Percentiles rank a stretch among this genome's conserved stretches.
Evolutionary conservation across 2,329 filamentous ascomycete species (phyloP).

Genomic region (Microdochium nivale): DNA sequence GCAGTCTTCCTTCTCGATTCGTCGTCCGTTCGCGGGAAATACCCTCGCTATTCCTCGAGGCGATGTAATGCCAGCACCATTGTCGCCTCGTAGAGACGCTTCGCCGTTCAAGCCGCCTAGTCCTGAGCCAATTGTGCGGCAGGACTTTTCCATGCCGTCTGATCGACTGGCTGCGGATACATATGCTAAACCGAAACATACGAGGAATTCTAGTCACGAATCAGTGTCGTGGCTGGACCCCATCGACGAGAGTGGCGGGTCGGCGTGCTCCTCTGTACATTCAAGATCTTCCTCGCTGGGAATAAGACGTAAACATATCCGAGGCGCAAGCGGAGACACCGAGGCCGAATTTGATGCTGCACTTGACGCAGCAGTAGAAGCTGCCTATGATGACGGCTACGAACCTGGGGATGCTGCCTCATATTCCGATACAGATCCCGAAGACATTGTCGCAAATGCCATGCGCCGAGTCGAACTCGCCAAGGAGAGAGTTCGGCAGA

Average conservation of each 20-base stretch:
- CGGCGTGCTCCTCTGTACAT: constrained; percentile 69
- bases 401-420: constrained; percentile 57
- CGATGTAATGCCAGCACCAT: constrained; percentile 60
- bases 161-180: constrained; percentile 7
- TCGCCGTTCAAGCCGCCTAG: constrained; percentile 32
- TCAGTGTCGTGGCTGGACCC: constrained; percentile 92
- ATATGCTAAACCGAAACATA: constrained; percentile 21
- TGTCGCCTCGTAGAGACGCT: constrained; percentile 54
- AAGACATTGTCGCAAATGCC: constrained; percentile 42
- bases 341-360: constrained; percentile 92
- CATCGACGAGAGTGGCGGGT: constrained; percentile 82
- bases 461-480: constrained; percentile 64
- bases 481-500: constrained; percentile 66
- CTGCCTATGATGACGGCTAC: constrained; percentile 86
- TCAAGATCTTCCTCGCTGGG: constrained; percentile 68
- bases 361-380: constrained; percentile 89
- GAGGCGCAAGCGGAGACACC: constrained; percentile 60
- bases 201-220: constrained; percentile 60
- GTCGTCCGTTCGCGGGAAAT: constrained; percentile 23
- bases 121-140: constrained; percentile 23
- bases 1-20: constrained; percentile 46
- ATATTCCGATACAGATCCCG: constrained; percentile 26
- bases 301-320: constrained; percentile 60
- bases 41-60: constrained; percentile 36
- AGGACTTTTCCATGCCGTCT: constrained; percentile 23